phyloP scores from a whole-genome alignment of 2,329 filamentous ascomycete genomes.

The Volutella citrinella region DNA sequence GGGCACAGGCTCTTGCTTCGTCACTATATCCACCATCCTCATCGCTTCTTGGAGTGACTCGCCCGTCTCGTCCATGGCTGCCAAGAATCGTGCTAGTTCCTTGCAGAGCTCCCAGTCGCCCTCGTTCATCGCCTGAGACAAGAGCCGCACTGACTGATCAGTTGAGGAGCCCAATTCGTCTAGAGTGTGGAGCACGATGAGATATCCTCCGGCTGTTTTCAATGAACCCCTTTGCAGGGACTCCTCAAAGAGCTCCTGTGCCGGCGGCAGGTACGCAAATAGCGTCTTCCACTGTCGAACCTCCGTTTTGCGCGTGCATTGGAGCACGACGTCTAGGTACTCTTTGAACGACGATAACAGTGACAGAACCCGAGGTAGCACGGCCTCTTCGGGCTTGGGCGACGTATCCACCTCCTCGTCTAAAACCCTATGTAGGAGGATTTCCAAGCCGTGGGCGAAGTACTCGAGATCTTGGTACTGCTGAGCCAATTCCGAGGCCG shows the following conservation, averaged over 20 bases:
- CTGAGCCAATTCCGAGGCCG: slow-evolving; percentile 77
- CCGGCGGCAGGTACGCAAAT: slow-evolving; percentile 86
- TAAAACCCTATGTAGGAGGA: slow-evolving; percentile 87
- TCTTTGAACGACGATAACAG: slow-evolving; percentile 71
- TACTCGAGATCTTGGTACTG: slow-evolving; percentile 87
- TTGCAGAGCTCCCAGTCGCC: slow-evolving; percentile 95
- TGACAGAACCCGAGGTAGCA: slow-evolving; percentile 62
- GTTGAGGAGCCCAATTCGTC: slow-evolving; percentile 67
- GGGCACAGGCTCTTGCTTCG: slow-evolving; percentile 27
- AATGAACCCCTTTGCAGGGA: slow-evolving; percentile 79
- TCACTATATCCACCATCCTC: slow-evolving; percentile 51
- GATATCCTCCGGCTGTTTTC: slow-evolving; percentile 93
- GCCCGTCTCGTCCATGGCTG: slow-evolving; percentile 85
- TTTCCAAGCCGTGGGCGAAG: slow-evolving; percentile 88
- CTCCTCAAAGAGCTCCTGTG: slow-evolving; percentile 90
- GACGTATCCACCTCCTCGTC: slow-evolving; percentile 86
- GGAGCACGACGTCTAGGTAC: slow-evolving; percentile 92
- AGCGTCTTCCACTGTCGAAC: slow-evolving; percentile 92
- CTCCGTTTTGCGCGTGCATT: slow-evolving; percentile 96
- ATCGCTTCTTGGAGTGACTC: slow-evolving; percentile 73
- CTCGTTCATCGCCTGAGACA: slow-evolving; percentile 77
- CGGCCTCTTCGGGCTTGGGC: slow-evolving; percentile 59
- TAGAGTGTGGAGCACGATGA: slow-evolving; percentile 88
- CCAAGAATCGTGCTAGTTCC: slow-evolving; percentile 90
- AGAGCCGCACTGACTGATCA: slow-evolving; percentile 75